phyloP scores from a whole-genome alignment of 495 filamentous ascomycete genomes.

The Terfezia boudieri region DNA sequence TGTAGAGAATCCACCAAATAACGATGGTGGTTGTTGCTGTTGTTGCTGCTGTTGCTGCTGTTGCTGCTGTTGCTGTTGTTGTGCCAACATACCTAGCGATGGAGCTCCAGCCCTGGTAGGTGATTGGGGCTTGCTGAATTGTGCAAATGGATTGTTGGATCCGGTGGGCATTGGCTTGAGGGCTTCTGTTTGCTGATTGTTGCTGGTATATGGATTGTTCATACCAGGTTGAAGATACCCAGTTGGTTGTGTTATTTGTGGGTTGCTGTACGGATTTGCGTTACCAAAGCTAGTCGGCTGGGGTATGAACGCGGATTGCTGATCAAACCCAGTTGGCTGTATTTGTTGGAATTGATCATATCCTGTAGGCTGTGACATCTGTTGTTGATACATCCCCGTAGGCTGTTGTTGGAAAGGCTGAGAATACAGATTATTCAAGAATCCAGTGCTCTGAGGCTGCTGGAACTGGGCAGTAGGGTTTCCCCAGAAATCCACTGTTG shows the following conservation, averaged over 20 bases:
- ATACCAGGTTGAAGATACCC: slow-evolving; percentile 43
- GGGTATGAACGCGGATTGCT: slow-evolving; percentile 45
- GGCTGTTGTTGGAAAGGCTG: slow-evolving; percentile 45
- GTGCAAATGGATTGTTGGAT: slow-evolving; percentile 90
- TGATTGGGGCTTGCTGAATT: slow-evolving; percentile 28
- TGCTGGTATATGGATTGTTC: slow-evolving; percentile 62
- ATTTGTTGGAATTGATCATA: slow-evolving; percentile 37
- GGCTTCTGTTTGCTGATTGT: slow-evolving; percentile 25
- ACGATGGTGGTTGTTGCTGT: slow-evolving; percentile 12
- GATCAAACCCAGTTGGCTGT: slow-evolving; percentile 49
- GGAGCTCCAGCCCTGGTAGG: slow-evolving; percentile 16
- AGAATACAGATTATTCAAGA: slow-evolving; percentile 64
- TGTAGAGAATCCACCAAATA: not conserved
- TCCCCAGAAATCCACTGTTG: slow-evolving; percentile 85
- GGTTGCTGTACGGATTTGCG: not conserved
- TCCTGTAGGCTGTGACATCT: slow-evolving; percentile 10
- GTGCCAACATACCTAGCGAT: not conserved
- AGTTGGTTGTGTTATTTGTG: slow-evolving; percentile 19
- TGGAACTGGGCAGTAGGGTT: slow-evolving; percentile 60
- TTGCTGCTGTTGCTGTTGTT: slow-evolving; percentile 9
- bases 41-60: slow-evolving; percentile 11
- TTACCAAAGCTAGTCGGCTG: slow-evolving; percentile 18
- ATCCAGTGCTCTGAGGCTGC: slow-evolving; percentile 62
- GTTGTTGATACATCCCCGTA: slow-evolving; percentile 22
- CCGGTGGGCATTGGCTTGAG: slow-evolving; percentile 53